Evolutionary conservation across 1,284 basidiomycete species (phyloP).

Genomic region (Cutaneotrichosporon cutaneum): DNA sequence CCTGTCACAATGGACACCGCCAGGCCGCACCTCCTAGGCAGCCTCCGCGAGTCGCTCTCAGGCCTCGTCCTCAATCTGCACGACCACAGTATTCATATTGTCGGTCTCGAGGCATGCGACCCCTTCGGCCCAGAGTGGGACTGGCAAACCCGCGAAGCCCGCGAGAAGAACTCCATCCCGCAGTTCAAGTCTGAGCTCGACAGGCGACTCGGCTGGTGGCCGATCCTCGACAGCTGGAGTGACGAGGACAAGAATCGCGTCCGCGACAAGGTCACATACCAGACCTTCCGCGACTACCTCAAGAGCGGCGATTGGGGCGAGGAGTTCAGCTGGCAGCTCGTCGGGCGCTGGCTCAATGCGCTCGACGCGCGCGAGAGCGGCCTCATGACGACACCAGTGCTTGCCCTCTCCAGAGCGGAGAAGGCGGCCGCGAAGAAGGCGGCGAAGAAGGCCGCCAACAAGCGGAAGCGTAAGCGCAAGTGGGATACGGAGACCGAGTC

Average conservation of each 20-base stretch:
- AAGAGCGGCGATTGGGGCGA: conserved; percentile 11
- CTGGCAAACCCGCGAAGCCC: background rate
- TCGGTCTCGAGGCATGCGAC: conserved; percentile 15
- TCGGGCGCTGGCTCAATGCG: conserved; percentile 15
- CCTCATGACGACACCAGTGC: background rate
- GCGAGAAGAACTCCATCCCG: background rate
- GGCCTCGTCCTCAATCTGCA: background rate
- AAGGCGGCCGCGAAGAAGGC: background rate
- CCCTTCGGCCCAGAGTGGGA: conserved; percentile 1
- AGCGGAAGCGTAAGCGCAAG: background rate
- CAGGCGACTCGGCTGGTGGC: background rate
- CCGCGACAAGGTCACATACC: background rate
- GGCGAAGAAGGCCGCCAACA: no score
- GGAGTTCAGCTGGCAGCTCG: conserved; percentile 11
- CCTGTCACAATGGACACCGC: background rate
- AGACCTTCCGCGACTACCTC: conserved; percentile 12
- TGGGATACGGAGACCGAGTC: background rate
- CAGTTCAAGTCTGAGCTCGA: background rate
- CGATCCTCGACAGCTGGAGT: background rate
- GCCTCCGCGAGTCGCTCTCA: background rate
- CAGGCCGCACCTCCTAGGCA: background rate
- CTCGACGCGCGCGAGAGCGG: conserved; percentile 1
- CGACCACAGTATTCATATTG: conserved; percentile 2
- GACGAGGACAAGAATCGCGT: background rate
- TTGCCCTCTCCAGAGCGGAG: background rate